phyloP scores from a whole-genome alignment of 257 asterid species.

The Orobanche coerulescens region DNA sequence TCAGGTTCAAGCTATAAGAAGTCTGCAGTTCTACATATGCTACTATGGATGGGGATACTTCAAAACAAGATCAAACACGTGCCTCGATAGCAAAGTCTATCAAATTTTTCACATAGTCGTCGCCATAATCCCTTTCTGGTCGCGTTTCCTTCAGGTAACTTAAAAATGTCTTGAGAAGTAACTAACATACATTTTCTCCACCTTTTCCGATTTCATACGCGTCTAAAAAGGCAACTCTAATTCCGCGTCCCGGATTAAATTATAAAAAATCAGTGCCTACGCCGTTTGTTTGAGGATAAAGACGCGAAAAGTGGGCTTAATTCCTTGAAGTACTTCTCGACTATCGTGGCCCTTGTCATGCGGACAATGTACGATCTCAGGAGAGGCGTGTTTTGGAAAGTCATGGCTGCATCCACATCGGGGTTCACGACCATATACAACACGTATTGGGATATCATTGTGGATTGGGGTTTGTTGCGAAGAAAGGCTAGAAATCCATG shows the following conservation, averaged over 20 bases:
- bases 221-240: neutral
- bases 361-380: conserved; percentile 38
- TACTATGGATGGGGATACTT: conserved; percentile 71
- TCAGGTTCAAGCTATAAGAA: conserved; percentile 76
- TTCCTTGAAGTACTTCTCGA: conserved; percentile 53
- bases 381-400: conserved; percentile 29
- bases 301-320: conserved; percentile 42
- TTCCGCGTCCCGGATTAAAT: neutral
- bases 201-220: too few relatives aligned
- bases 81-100: conserved; percentile 20
- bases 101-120: conserved; percentile 36
- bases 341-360: conserved; percentile 58
- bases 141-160: conserved; percentile 56
- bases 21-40: conserved; percentile 53
- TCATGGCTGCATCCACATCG: conserved; percentile 51
- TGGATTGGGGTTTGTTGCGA: conserved; percentile 69
- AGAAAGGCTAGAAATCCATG: conserved; percentile 53
- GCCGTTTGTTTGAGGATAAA: conserved; percentile 53
- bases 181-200: neutral
- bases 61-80: conserved; percentile 36
- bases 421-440: conserved; percentile 50
- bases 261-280: conserved; percentile 41
- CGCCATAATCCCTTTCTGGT: conserved; percentile 63
- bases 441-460: conserved; percentile 81
- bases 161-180: neutral